phyloP scores from a whole-genome alignment of 495 filamentous ascomycete species.

The Cetradonia linearis region DNA sequence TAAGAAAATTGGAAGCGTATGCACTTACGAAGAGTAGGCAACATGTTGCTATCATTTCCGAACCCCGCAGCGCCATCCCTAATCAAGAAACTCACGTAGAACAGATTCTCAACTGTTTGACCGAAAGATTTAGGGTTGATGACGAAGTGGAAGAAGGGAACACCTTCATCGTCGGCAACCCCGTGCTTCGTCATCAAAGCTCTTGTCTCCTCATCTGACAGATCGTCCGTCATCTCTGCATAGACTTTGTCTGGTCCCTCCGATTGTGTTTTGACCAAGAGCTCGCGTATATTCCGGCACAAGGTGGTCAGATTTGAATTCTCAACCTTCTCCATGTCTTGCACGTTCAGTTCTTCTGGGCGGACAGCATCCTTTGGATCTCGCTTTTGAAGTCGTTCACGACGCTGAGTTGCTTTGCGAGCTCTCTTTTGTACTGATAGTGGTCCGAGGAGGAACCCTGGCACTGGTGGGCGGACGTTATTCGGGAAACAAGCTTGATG shows the following conservation, averaged over 20 bases:
- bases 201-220: conserved; percentile 30
- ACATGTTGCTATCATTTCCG: conserved; percentile 46
- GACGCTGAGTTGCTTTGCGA: conserved; percentile 56
- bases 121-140: conserved; percentile 85
- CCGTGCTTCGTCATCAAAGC: conserved; percentile 44
- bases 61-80: conserved; percentile 70
- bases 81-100: conserved; percentile 91
- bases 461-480: conserved; percentile 63
- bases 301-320: conserved; percentile 64
- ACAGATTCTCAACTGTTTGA: conserved; percentile 94
- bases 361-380: conserved; percentile 52
- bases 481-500: conserved; percentile 59
- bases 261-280: conserved; percentile 37
- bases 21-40: conserved; percentile 65
- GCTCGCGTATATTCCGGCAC: conserved; percentile 50
- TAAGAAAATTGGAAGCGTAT: conserved; percentile 11
- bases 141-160: conserved; percentile 72
- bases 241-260: conserved; percentile 33
- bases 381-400: conserved; percentile 49
- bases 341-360: conserved; percentile 60
- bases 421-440: conserved; percentile 78
- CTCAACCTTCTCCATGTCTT: conserved; percentile 61
- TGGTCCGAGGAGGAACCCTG: conserved; percentile 81
- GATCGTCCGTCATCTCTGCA: conserved; percentile 31
- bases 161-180: conserved; percentile 51